A percentile compares a stretch with the other conserved stretches of the same genome.
phyloP scores from a whole-genome alignment of 345 rosid species.

The Corymbia maculata region DNA sequence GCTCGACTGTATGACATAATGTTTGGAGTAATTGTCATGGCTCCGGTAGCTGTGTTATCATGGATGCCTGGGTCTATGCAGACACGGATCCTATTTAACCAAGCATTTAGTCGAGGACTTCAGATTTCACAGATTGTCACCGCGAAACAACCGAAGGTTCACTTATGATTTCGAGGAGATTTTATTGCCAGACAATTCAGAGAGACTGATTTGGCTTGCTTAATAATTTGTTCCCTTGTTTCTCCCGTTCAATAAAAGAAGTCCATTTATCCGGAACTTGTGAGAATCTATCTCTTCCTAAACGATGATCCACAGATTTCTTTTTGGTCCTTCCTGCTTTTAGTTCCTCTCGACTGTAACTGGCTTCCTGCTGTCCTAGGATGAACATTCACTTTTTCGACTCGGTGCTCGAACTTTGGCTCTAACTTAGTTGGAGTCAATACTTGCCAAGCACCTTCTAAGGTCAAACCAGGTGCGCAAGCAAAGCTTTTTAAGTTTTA shows the following conservation, averaged over 20 bases:
- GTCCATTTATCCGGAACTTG: not conserved
- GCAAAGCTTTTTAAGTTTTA: not conserved
- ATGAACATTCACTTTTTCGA: not conserved
- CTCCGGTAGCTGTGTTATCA: not conserved
- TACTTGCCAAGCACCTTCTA: not conserved
- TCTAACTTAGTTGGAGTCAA: not conserved
- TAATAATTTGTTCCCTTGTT: not conserved
- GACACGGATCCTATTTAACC: not conserved
- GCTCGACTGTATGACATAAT: not conserved
- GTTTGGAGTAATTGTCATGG: not conserved
- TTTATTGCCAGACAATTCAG: not conserved
- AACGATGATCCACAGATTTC: not conserved
- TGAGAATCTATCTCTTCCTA: not conserved
- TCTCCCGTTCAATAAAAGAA: not conserved
- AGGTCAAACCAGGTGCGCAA: not conserved
- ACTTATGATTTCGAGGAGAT: constrained; percentile 15
- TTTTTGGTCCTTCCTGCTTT: not conserved
- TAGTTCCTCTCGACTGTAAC: not conserved
- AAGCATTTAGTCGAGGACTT: not conserved
- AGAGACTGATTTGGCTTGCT: not conserved
- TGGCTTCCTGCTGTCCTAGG: not conserved
- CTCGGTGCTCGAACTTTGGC: not conserved
- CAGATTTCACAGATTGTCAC: not conserved
- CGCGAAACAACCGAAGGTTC: not conserved
- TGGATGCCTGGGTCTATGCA: not conserved